Base-by-base conservation (phyloP, 495 filamentous ascomycete species). In the Aspergillus panamensis region DNA sequence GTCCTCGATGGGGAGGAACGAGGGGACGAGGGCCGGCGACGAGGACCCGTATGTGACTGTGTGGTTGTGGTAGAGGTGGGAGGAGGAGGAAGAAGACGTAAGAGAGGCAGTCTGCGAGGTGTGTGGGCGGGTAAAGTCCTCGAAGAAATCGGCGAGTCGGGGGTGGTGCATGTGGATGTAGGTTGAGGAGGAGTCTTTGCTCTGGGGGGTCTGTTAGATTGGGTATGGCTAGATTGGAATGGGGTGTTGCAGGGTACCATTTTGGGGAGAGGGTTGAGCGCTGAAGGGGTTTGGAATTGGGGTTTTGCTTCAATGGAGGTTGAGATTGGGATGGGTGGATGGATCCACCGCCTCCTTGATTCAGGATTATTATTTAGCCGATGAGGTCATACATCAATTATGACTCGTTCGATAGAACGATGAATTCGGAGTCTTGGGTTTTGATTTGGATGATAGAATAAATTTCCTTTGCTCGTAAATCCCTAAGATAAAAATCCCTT, bases 131-230 rank as follows among this genome's bases (percentile, higher is more conserved):
- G 72, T 76, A 63, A 91, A 91, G 70, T 93, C 90, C 80, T 97
- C 94, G 67, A 96, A 91, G 63, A 93, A 82, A 76, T 98, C 93
- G 55, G 92, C 94, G 66, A 91, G 81, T 62, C 84, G 84, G 16
- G 91, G 77, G 54, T 81, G 77, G 68, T 86, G 83, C 77, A 97
- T 87, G 84, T 98, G 94, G 60, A 97, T 74, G 76, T 93, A 86
- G 59, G 89, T 95, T 75, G 86, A 82, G 72, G 82, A 82, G 56
- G 88, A 88, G 80, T 98, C 94, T 84, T 93, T 95, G 73, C 89
- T 89, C 90, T 92, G 67, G 29, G 10, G 48, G 51, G 60, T 66
- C 56, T 57, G 61, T 57, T 40, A 51, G 25, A 25, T 25, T 2
- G n/a, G n/a, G n/a, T n/a, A 25, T 25, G 5, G 25, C 25, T 25